Percentiles rank a stretch among this genome's conserved stretches.
These are phyloP conservation scores for Testicularia cyperi DNA, from an alignment of 1,284 basidiomycete genomes.

Conservation along the genomic window DNA sequence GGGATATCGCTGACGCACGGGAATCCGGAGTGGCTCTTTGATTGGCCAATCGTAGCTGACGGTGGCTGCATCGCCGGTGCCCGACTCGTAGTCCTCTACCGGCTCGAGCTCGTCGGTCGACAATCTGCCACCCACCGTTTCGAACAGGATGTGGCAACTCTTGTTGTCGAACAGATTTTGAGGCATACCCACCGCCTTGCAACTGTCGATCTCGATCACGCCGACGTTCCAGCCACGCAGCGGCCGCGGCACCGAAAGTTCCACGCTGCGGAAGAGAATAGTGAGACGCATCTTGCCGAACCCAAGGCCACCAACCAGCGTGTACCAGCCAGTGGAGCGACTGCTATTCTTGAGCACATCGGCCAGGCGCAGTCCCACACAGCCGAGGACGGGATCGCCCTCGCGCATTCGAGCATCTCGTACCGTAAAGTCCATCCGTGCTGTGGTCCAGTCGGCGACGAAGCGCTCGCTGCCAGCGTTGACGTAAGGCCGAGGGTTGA, in stretches of 20 bases:
- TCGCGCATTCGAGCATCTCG: conserved; percentile 51
- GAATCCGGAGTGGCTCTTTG: conserved; percentile 25
- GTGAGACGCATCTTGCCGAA: conserved; percentile 51
- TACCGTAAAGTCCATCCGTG: conserved; percentile 45
- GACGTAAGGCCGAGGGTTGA: conserved; percentile 52
- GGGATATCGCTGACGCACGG: conserved; percentile 39
- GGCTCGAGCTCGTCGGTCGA: conserved; percentile 31
- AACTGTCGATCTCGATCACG: conserved; percentile 35
- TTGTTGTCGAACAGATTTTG: conserved; percentile 35
- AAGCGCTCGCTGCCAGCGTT: conserved; percentile 52
- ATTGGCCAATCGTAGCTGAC: conserved; percentile 37
- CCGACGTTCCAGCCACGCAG: conserved; percentile 54
- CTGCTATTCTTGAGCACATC: conserved; percentile 41
- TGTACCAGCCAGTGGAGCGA: conserved; percentile 39
- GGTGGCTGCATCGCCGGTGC: conserved; percentile 17
- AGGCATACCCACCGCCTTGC: conserved; percentile 30
- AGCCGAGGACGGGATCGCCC: conserved; percentile 47
- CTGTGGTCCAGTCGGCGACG: conserved; percentile 44
- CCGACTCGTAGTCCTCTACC: conserved; percentile 24
- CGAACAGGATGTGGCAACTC: conserved; percentile 31
- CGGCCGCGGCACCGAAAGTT: conserved; percentile 42
- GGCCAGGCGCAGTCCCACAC: conserved; percentile 40
- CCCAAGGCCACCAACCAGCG: conserved; percentile 47
- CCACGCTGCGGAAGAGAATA: conserved; percentile 46
- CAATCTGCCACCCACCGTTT: conserved; percentile 43